phyloP scores from a whole-genome alignment of 148 eudicot genomes.

The Fagopyrum homotropicum region DNA sequence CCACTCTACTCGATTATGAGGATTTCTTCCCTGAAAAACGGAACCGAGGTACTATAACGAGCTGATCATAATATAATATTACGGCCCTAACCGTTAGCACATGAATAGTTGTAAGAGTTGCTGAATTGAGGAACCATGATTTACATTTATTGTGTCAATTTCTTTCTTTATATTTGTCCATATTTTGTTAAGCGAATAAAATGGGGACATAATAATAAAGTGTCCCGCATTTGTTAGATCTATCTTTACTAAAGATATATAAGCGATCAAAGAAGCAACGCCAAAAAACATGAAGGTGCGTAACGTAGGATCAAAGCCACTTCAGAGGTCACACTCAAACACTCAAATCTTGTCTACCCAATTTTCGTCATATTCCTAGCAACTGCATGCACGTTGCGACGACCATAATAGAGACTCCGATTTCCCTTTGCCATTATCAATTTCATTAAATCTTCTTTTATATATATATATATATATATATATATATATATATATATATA shows the following conservation, averaged over 20 bases:
- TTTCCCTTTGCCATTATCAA: background rate
- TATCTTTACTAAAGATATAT: background rate
- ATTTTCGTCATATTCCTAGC: background rate
- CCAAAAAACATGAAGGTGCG: background rate
- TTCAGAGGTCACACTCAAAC: background rate
- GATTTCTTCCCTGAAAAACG: too few relatives aligned
- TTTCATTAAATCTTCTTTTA: background rate
- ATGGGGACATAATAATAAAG: background rate
- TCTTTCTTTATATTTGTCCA: background rate
- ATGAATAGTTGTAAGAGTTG: background rate
- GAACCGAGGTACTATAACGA: too few relatives aligned
- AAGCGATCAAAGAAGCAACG: background rate
- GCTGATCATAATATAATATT: too few relatives aligned
- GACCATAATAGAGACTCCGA: background rate
- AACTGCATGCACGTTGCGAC: conserved; percentile 4
- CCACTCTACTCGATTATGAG: too few relatives aligned
- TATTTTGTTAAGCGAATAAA: background rate
- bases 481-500: too few relatives aligned
- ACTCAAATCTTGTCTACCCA: background rate
- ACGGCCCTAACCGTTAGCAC: too few relatives aligned
- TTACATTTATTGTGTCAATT: background rate
- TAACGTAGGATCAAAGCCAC: background rate
- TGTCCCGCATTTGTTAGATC: too few relatives aligned
- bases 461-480: background rate
- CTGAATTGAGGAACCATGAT: background rate